Conservation (phyloP, 352 stramenopile genomes). For the Pythium brassicae region DNA sequence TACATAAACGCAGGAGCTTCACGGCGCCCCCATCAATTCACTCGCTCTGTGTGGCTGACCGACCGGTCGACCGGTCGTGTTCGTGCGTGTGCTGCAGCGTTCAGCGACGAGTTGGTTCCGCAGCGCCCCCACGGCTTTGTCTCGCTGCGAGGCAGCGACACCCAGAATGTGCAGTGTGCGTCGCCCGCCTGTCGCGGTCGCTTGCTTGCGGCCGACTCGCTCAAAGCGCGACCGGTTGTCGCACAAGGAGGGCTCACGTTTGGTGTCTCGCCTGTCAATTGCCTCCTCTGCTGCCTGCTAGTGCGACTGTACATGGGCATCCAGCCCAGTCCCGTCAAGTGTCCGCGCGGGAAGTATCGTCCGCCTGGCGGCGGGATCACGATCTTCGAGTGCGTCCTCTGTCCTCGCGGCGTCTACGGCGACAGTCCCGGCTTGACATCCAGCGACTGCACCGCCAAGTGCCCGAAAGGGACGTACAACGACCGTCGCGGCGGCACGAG, state of each 20-base stretch:
- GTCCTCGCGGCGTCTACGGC: conserved; percentile 69
- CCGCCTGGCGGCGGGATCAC: conserved; percentile 34
- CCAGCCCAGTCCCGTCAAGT: conserved; percentile 37
- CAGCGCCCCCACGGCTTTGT: conserved; percentile 2
- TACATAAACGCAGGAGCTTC: too few relatives aligned
- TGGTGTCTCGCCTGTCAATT: too few relatives aligned
- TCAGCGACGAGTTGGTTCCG: conserved; percentile 3
- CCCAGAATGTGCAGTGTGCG: conserved; percentile 4
- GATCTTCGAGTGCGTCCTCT: conserved; percentile 60
- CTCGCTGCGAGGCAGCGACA: conserved; percentile 4
- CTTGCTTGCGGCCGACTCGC: too few relatives aligned
- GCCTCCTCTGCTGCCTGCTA: neutral
- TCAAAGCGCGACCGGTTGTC: too few relatives aligned
- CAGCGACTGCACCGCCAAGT: conserved; percentile 62
- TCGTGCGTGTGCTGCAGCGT: neutral
- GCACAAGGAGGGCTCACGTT: too few relatives aligned
- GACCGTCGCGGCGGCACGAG: conserved; percentile 50
- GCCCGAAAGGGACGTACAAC: conserved; percentile 70
- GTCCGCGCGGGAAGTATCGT: conserved; percentile 67
- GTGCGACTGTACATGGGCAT: conserved; percentile 32
- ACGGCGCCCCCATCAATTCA: too few relatives aligned
- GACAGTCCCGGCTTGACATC: conserved; percentile 55
- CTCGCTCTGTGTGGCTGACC: too few relatives aligned
- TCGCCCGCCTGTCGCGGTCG: too few relatives aligned
- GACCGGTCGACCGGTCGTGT: too few relatives aligned